These are phyloP conservation scores for Cichorium intybus DNA, from an alignment of 140 eudicot genomes.

Conservation along the genomic window DNA sequence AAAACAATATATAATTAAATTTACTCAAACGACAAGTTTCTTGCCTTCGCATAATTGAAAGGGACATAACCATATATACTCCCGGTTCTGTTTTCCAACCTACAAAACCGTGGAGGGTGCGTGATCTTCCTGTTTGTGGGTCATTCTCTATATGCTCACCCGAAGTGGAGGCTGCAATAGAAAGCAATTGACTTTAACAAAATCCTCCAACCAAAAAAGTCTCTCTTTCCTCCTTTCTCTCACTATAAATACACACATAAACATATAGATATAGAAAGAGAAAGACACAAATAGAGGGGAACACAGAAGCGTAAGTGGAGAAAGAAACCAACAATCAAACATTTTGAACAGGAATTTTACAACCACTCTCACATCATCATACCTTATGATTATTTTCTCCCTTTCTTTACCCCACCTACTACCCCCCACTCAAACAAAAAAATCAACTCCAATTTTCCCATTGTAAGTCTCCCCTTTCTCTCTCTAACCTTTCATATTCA, in stretches of 20 bases:
- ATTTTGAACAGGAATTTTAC: conserved; percentile 26
- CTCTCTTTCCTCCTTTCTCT: neutral
- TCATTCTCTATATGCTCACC: conserved; percentile 5
- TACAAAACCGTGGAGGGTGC: neutral
- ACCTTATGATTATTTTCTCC: conserved; percentile 34
- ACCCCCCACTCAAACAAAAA: conserved; percentile 32
- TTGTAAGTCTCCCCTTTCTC: conserved; percentile 15
- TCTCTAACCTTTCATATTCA: conserved; percentile 14
- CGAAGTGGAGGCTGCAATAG: conserved; percentile 55
- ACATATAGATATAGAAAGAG: neutral
- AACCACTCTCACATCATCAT: conserved; percentile 44
- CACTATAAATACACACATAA: neutral
- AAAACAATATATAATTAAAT: too few species aligned
- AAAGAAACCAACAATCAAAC: conserved; percentile 29
- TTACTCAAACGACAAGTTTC: neutral
- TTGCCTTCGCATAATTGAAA: conserved; percentile 2
- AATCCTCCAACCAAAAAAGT: conserved; percentile 5
- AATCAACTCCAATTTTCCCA: conserved; percentile 15
- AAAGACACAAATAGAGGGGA: conserved; percentile 8
- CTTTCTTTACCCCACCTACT: conserved; percentile 42
- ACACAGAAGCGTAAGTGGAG: conserved; percentile 21
- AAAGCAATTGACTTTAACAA: conserved; percentile 47
- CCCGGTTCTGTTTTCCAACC: neutral
- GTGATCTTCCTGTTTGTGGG: conserved; percentile 22
- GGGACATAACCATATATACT: neutral